Conservation (phyloP, 495 filamentous ascomycete species). For the Neurospora sp. region DNA sequence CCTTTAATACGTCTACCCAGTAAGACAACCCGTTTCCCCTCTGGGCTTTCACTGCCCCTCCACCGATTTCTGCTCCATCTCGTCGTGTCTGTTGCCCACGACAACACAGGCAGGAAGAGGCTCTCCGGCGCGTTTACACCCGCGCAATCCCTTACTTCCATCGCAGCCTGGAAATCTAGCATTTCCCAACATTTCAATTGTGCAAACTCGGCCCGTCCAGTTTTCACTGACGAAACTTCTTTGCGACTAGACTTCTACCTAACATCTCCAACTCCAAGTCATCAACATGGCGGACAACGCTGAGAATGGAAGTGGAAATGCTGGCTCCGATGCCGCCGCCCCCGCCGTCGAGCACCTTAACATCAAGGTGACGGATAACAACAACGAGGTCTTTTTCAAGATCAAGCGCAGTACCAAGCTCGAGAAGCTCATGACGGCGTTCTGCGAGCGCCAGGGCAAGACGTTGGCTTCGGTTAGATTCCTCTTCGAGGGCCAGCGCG, state of each 20-base stretch:
- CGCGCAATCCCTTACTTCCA: background rate
- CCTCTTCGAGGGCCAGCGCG: slow-evolving; percentile 88
- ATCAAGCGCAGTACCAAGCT: slow-evolving; percentile 96
- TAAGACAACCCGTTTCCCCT: background rate
- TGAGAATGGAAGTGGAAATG: slow-evolving; percentile 47
- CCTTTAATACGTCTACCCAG: background rate
- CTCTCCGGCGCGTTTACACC: background rate
- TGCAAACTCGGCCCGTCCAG: background rate
- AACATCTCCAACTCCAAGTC: background rate
- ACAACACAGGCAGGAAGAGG: background rate
- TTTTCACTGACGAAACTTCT: background rate
- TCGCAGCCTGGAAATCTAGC: background rate
- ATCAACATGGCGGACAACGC: slow-evolving; percentile 44
- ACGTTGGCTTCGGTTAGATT: slow-evolving; percentile 75
- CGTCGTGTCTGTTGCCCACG: background rate
- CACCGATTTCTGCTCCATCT: background rate
- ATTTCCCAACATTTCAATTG: background rate
- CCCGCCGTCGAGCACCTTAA: slow-evolving; percentile 75
- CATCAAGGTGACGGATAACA: slow-evolving; percentile 99
- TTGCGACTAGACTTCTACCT: background rate
- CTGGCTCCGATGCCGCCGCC: slow-evolving; percentile 24
- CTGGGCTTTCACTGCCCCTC: background rate
- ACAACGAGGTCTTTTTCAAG: slow-evolving; percentile 99
- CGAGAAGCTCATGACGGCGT: slow-evolving; percentile 98
- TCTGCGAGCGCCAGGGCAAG: slow-evolving; percentile 96